A percentile compares a stretch with the other conserved stretches of the same genome.
These are phyloP conservation scores for Cryptococcus sp. DNA, from an alignment of 1,284 basidiomycete genomes.

Conservation along the genomic window DNA sequence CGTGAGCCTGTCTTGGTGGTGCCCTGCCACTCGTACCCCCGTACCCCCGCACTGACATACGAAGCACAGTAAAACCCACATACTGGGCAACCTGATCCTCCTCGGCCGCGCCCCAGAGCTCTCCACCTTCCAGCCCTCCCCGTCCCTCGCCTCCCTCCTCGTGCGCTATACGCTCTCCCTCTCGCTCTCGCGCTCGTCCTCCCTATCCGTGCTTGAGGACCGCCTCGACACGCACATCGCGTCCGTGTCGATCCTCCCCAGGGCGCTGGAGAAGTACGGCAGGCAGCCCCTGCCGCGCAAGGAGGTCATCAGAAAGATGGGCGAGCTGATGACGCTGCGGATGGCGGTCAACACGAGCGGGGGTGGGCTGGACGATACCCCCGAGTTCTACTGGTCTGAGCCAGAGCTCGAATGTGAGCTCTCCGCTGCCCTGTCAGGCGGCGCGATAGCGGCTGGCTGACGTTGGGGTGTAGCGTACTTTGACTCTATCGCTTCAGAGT, in stretches of 20 bases:
- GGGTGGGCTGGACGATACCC: conserved; percentile 82
- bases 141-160: conserved; percentile 57
- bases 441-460: too few species aligned
- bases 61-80: conserved; percentile 66
- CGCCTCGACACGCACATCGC: conserved; percentile 75
- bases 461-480: conserved; percentile 63
- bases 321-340: conserved; percentile 79
- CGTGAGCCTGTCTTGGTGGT: conserved; percentile 56
- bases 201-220: conserved; percentile 75
- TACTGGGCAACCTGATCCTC: conserved; percentile 85
- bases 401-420: conserved; percentile 73
- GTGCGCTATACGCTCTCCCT: conserved; percentile 86
- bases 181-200: conserved; percentile 78
- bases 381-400: conserved; percentile 86
- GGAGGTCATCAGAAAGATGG: conserved; percentile 80
- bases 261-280: conserved; percentile 69
- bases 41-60: neutral
- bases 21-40: neutral
- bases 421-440: neutral
- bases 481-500: conserved; percentile 70
- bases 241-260: conserved; percentile 72
- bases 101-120: conserved; percentile 64
- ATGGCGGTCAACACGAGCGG: conserved; percentile 82
- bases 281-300: conserved; percentile 72
- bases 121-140: conserved; percentile 45